A percentile compares a stretch with the other conserved stretches of the same genome.
Conservation (phyloP, 2,329 filamentous ascomycete species). For the Gnomoniopsis smithogilvyi region DNA sequence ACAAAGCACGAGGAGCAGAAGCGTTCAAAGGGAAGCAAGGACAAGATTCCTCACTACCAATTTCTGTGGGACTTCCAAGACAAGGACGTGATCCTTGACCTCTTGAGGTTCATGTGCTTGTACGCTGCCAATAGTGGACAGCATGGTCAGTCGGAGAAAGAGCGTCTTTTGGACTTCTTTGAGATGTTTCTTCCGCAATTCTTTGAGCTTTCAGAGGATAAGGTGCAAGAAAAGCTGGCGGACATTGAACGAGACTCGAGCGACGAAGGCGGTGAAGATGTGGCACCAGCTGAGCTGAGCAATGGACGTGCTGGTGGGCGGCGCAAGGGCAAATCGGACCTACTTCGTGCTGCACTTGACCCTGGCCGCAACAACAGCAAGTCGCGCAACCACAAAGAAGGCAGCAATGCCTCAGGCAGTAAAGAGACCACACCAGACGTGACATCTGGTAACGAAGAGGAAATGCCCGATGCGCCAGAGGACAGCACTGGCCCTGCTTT, state of each 20-base stretch:
- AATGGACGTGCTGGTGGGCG: conserved; percentile 63
- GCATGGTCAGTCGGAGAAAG: conserved; percentile 69
- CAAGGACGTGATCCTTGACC: conserved; percentile 62
- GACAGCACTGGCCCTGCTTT: conserved; percentile 59
- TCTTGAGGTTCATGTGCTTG: conserved; percentile 60
- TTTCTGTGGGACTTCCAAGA: conserved; percentile 73
- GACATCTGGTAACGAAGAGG: conserved; percentile 73
- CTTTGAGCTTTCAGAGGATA: conserved; percentile 71
- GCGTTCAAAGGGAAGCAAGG: conserved; percentile 62
- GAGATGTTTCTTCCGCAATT: conserved; percentile 73
- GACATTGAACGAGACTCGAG: conserved; percentile 68
- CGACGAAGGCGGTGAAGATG: conserved; percentile 75
- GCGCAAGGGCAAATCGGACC: conserved; percentile 72
- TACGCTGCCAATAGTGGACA: conserved; percentile 67
- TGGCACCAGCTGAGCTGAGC: conserved; percentile 66
- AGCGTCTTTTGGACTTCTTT: conserved; percentile 71
- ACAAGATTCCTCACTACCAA: conserved; percentile 62
- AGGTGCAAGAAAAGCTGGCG: conserved; percentile 62
- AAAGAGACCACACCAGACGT: conserved; percentile 87
- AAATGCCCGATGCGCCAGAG: conserved; percentile 61
- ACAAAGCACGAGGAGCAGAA: conserved; percentile 90
- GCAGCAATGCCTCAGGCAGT: conserved; percentile 72
- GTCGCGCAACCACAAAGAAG: conserved; percentile 71
- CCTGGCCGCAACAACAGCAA: conserved; percentile 69
- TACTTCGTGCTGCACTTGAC: conserved; percentile 84